Evolutionary conservation across 768 basidiomycete species (phyloP).

Genomic region (Psilocybe azurescens): DNA sequence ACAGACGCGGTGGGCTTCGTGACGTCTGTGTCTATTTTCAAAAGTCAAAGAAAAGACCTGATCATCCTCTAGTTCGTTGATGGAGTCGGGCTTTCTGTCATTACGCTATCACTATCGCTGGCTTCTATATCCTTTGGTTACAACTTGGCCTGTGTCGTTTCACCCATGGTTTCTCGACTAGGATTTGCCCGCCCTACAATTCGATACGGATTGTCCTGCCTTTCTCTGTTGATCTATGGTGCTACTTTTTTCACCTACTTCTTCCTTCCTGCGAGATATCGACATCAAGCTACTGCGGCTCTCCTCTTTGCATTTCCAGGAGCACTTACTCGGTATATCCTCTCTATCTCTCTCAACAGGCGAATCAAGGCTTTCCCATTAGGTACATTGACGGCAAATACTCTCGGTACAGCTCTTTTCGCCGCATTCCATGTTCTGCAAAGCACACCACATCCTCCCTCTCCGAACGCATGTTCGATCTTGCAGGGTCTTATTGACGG

Average conservation of each 20-base stretch:
- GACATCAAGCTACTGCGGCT: conserved; percentile 84
- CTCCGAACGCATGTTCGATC: conserved; percentile 66
- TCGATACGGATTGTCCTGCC: conserved; percentile 54
- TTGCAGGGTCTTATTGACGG: conserved; percentile 88
- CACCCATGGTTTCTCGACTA: conserved; percentile 42
- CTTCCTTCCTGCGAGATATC: conserved; percentile 66
- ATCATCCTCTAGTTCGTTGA: conserved; percentile 72
- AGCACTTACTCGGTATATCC: conserved; percentile 79
- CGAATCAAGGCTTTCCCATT: conserved; percentile 66
- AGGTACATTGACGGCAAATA: conserved; percentile 81
- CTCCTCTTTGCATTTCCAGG: conserved; percentile 92
- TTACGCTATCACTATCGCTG: conserved; percentile 81
- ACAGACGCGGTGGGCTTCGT: conserved; percentile 65
- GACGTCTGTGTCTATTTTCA: conserved; percentile 55
- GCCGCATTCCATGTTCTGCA: conserved; percentile 77
- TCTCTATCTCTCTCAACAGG: conserved; percentile 77
- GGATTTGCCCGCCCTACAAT: conserved; percentile 42
- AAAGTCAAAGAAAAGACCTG: not conserved
- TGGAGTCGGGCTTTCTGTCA: conserved; percentile 78
- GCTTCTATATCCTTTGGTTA: conserved; percentile 79
- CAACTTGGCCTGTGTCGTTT: conserved; percentile 54
- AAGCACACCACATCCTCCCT: conserved; percentile 48
- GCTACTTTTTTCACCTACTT: conserved; percentile 83
- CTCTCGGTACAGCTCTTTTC: conserved; percentile 82
- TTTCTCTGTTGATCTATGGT: conserved; percentile 72